These are phyloP conservation scores for Diaporthe citriasiana DNA, from an alignment of 2,329 filamentous ascomycete species.

Conservation along the genomic window DNA sequence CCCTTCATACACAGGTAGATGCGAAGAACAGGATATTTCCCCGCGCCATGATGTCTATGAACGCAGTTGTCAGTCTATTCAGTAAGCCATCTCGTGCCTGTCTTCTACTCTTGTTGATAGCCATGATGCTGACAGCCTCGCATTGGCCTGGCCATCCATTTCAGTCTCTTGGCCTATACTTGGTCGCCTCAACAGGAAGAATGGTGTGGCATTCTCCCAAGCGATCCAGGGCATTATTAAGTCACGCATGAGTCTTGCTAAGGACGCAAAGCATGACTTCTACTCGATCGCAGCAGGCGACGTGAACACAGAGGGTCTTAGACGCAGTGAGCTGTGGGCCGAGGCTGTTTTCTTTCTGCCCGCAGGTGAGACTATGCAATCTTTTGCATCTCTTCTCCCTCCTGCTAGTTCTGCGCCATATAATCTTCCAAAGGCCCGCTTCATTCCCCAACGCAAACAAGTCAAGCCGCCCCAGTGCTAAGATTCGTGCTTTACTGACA, in stretches of 20 bases:
- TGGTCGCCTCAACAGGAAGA: slow-evolving; percentile 7
- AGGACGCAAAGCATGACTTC: slow-evolving; percentile 38
- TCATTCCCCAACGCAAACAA: neutral
- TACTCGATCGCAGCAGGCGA: slow-evolving; percentile 34
- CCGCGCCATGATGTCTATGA: neutral
- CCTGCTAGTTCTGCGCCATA: neutral
- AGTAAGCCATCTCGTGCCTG: neutral
- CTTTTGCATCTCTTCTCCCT: neutral
- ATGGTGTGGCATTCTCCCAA: neutral
- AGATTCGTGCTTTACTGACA: neutral
- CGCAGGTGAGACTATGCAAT: neutral
- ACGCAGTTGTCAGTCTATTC: neutral
- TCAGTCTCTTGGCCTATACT: neutral
- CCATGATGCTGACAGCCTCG: neutral
- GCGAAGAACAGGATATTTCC: neutral
- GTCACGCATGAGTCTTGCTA: slow-evolving; percentile 38
- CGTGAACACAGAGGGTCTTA: neutral
- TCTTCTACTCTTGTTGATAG: neutral
- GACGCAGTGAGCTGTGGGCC: slow-evolving; percentile 8
- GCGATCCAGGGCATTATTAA: slow-evolving; percentile 28
- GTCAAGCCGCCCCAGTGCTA: neutral
- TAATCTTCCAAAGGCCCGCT: too few species aligned
- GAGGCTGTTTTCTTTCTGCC: slow-evolving; percentile 25
- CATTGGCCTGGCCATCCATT: slow-evolving; percentile 9
- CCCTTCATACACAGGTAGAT: neutral